Evolutionary conservation across 495 filamentous ascomycete genomes (phyloP), one percentile per base, ranked within the genome.

Genomic region (Neurospora intermedia): DNA sequence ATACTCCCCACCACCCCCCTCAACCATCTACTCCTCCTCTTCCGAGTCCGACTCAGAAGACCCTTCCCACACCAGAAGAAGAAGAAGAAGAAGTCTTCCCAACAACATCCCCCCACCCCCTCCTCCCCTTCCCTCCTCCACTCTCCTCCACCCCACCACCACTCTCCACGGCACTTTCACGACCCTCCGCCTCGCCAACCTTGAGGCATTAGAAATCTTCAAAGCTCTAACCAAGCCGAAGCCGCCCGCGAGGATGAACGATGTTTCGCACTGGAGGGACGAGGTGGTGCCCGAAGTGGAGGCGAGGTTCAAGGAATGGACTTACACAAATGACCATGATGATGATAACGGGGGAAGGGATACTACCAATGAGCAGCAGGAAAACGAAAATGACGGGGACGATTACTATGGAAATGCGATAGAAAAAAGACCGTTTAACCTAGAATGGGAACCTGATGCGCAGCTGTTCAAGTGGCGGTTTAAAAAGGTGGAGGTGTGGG

Each of bases 391-490:
- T 0, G 45, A 46, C 0, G 43, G 18, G 6, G 43, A n/a, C 3
- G n/a, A 9, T 3, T 18, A 4, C 0, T 18, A 48, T 59, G 41
- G 20, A 4, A 1, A 5, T 20, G 13, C 10, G 2, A 41, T 31
- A 66, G n/a, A 35, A 0, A 2, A 54, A 15, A 20, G 2, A 8
- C 15, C 1, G 10, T 20, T 72, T 1, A 18, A 42, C 1, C 3
- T 78, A 3, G 70, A 71, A 18, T 80, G 73, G 74, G 73, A 73
- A 0, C 62, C 73, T 0, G 73, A 72, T 1, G 5, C 10, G 0
- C 71, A 15, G 4, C 0, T 9, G 16, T 74, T 20, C 42, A 70
- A 54, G 10, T 80, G 77, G 77, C 43, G n/a, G 6, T 80, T 80
- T 39, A 39, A 54, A 16, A 35, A 54, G 6, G 10, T 80, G 16